These are phyloP conservation scores for Funneliformis caledonium DNA, from an alignment of 371 early-diverging fungal species.

Conservation along the genomic window DNA sequence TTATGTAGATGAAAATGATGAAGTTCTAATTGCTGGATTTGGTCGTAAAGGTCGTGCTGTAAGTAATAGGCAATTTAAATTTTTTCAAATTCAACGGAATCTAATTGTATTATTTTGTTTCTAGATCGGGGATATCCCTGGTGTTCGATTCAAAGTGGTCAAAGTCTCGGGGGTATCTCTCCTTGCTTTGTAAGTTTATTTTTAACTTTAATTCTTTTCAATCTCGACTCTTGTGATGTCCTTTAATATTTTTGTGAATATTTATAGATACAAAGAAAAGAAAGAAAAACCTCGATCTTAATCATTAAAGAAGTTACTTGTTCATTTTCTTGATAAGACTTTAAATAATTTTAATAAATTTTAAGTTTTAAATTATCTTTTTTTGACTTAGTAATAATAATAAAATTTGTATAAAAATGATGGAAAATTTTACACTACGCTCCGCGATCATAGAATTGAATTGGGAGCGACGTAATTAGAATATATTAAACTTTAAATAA, in stretches of 20 bases:
- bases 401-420: too few species aligned
- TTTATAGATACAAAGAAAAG: slow-evolving; percentile 92
- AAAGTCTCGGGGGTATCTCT: slow-evolving; percentile 99
- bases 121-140: slow-evolving; percentile 99
- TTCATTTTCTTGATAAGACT: too few species aligned
- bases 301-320: slow-evolving; percentile 46
- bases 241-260: background rate
- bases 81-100: background rate
- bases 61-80: slow-evolving; percentile 52
- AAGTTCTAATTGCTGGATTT: slow-evolving; percentile 96
- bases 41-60: slow-evolving; percentile 86
- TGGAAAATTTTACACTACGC: too few species aligned
- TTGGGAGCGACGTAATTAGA: too few species aligned
- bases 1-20: slow-evolving; percentile 98
- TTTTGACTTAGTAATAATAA: too few species aligned
- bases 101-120: background rate
- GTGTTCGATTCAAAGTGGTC: slow-evolving; percentile 99
- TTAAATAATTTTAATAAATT: too few species aligned
- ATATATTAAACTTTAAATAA: too few species aligned
- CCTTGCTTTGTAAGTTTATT: slow-evolving; percentile 79
- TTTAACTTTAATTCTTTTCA: background rate
- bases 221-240: background rate
- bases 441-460: too few species aligned
- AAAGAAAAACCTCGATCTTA: slow-evolving; percentile 99
- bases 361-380: too few species aligned